phyloP scores from a whole-genome alignment of 768 basidiomycete species.

The Tylopilus vinaceipallidus region DNA sequence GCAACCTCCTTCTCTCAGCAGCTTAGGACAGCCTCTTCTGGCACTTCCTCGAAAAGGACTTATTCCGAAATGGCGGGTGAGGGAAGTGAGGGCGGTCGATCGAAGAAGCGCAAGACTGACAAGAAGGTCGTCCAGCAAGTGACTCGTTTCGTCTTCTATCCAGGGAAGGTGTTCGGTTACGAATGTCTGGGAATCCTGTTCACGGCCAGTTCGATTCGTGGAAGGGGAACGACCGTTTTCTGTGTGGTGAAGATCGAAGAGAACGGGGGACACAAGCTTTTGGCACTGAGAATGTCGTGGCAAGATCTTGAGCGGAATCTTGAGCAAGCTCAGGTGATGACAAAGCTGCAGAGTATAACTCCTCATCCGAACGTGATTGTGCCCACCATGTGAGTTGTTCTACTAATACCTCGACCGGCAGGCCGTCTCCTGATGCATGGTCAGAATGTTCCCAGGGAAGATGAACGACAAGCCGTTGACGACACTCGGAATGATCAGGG shows the following conservation, averaged over 20 bases:
- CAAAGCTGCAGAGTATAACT: background rate
- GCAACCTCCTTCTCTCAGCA: background rate
- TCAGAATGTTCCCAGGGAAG: background rate
- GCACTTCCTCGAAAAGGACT: constrained; percentile 1
- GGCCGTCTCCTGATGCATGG: background rate
- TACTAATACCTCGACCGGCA: background rate
- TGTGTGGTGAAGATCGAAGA: background rate
- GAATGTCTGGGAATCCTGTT: constrained; percentile 6
- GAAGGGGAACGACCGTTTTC: constrained; percentile 10
- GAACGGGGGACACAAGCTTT: background rate
- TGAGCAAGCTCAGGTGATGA: background rate
- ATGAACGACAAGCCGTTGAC: background rate
- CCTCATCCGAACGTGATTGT: constrained; percentile 1
- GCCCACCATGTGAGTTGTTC: background rate
- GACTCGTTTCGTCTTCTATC: background rate
- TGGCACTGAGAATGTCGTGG: constrained; percentile 8
- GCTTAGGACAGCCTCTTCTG: background rate
- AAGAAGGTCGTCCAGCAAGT: background rate
- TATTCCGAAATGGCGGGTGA: background rate
- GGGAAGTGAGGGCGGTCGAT: background rate
- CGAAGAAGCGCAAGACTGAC: background rate
- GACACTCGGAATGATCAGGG: constrained; percentile 6
- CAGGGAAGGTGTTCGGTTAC: constrained; percentile 2
- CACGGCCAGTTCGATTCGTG: constrained; percentile 10
- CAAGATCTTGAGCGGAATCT: constrained; percentile 2